phyloP scores from a whole-genome alignment of 345 rosid genomes.

The Hibiscus tridactylites region DNA sequence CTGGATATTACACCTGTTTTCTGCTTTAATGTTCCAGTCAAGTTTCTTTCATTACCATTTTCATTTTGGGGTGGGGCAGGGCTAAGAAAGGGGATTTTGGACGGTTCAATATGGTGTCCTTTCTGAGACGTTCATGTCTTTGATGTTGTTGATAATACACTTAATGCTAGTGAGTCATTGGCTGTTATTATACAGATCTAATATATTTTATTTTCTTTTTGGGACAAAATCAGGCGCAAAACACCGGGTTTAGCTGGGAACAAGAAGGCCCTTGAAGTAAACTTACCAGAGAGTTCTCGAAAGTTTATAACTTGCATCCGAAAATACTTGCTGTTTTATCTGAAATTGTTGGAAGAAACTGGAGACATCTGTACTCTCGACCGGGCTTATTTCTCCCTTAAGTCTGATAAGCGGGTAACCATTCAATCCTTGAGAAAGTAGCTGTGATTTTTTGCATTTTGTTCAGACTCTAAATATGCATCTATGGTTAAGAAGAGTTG shows the following conservation, averaged over 20 bases:
- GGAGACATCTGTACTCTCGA: slow-evolving; percentile 75
- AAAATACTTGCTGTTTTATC: slow-evolving; percentile 76
- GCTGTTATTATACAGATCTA: slow-evolving; percentile 1
- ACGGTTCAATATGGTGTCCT: background rate
- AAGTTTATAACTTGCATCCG: slow-evolving; percentile 95
- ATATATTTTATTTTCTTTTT: slow-evolving; percentile 8
- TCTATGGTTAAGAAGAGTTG: background rate
- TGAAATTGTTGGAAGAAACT: slow-evolving; percentile 85
- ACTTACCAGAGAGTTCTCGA: slow-evolving; percentile 91
- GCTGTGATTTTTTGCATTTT: background rate
- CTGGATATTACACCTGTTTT: background rate
- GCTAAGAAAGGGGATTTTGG: background rate
- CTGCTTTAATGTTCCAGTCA: background rate
- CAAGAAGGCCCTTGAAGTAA: slow-evolving; percentile 84
- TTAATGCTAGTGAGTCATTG: background rate
- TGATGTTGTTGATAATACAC: background rate
- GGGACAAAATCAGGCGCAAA: slow-evolving; percentile 52
- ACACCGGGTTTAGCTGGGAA: slow-evolving; percentile 68
- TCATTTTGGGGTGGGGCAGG: background rate
- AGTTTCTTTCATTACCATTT: background rate
- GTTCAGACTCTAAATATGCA: background rate
- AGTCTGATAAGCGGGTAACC: slow-evolving; percentile 87
- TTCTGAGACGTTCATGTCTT: background rate
- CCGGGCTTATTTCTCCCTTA: slow-evolving; percentile 75
- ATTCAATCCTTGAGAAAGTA: slow-evolving; percentile 10